These are phyloP conservation scores for Talaromyces rugulosus DNA, from an alignment of 2,329 filamentous ascomycete species.

Conservation along the genomic window DNA sequence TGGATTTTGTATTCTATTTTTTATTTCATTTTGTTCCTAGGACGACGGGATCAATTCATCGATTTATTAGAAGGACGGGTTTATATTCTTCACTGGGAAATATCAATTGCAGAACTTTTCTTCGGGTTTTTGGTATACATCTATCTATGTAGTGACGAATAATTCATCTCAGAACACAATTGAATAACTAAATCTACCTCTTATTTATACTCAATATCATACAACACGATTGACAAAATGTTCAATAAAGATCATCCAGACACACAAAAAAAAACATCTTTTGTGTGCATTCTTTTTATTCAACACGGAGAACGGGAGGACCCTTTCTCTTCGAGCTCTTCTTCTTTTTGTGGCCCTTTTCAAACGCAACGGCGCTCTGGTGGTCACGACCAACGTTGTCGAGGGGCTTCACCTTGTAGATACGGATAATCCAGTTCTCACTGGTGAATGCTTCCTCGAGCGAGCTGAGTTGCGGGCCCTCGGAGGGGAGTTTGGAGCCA, in stretches of 20 bases:
- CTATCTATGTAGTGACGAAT: neutral
- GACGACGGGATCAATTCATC: neutral
- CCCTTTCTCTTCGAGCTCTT: conserved; percentile 43
- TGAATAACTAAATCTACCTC: neutral
- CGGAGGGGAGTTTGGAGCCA: conserved; percentile 70
- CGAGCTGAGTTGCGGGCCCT: conserved; percentile 79
- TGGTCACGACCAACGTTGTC: conserved; percentile 95
- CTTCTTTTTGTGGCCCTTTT: conserved; percentile 52
- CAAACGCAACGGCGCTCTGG: conserved; percentile 54
- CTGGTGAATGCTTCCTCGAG: conserved; percentile 97
- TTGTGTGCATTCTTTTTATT: conserved; percentile 22
- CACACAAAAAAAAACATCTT: neutral
- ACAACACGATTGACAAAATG: conserved; percentile 4
- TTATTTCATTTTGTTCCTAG: neutral
- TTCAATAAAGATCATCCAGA: neutral
- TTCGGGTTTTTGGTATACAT: neutral
- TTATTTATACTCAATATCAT: conserved; percentile 12
- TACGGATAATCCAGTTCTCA: conserved; percentile 99
- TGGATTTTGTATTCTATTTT: neutral
- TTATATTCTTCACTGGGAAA: too few relatives aligned
- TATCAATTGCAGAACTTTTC: too few relatives aligned
- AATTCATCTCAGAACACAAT: neutral
- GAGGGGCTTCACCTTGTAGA: conserved; percentile 99
- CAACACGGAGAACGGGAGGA: conserved; percentile 40
- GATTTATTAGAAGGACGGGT: neutral